phyloP scores from a whole-genome alignment of 225 moss, liverwort and hornwort species.

The Takakia lepidozioides region DNA sequence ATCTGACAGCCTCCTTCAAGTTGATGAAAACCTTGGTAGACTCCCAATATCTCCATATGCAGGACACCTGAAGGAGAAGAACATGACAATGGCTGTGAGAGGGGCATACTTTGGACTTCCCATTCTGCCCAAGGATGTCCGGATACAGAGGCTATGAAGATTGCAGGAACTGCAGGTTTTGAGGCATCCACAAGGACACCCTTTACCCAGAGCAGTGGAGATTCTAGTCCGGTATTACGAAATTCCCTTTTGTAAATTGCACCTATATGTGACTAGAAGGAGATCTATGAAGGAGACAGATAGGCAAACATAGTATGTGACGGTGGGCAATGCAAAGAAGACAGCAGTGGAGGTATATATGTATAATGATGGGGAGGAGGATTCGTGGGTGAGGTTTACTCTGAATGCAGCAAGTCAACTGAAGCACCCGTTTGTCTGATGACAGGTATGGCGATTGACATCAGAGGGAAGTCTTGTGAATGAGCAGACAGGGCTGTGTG shows the following conservation, averaged over 20 bases:
- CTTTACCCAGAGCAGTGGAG: conserved; percentile 19
- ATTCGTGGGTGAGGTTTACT: no score
- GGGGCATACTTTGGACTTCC: conserved; percentile 22
- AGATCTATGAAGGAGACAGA: background rate
- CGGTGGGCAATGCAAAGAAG: no score
- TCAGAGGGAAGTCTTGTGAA: conserved; percentile 33
- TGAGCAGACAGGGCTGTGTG: conserved; percentile 29
- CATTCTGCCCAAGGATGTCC: conserved; percentile 17
- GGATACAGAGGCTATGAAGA: conserved; percentile 6
- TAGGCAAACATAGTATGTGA: conserved; percentile 4
- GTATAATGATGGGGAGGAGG: no score
- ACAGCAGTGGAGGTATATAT: no score
- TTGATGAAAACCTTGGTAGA: background rate
- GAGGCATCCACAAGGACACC: conserved; percentile 14
- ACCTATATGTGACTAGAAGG: background rate
- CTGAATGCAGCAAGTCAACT: no score
- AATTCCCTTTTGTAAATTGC: background rate
- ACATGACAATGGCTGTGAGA: conserved; percentile 6
- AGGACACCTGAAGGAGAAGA: conserved; percentile 6
- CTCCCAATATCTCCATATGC: background rate
- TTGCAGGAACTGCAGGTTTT: conserved; percentile 3
- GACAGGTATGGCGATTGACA: conserved; percentile 41
- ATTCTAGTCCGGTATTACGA: conserved; percentile 27
- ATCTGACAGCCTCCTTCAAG: background rate
- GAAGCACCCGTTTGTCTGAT: no score